These are phyloP conservation scores for Colletotrichum salicis DNA, from an alignment of 2,329 filamentous ascomycete species.

Conservation along the genomic window DNA sequence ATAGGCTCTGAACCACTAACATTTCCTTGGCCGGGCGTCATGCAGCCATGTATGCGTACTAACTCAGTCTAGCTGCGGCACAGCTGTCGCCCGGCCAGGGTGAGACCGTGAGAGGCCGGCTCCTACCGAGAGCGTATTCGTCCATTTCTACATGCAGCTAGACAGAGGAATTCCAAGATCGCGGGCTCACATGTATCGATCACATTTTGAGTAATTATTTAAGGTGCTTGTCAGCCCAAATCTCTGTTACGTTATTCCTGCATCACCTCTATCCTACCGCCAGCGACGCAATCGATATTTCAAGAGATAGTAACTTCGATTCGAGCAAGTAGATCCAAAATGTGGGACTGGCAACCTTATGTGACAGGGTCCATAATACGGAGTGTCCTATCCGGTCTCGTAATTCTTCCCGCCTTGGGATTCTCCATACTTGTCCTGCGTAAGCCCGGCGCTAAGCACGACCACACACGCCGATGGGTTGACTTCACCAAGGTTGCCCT, in stretches of 20 bases:
- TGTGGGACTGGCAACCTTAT: neutral
- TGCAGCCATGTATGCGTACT: neutral
- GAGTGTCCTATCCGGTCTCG: neutral
- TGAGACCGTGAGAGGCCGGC: neutral
- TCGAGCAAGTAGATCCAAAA: neutral
- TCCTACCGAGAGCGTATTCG: neutral
- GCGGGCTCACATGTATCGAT: neutral
- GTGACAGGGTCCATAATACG: neutral
- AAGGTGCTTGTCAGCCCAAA: neutral
- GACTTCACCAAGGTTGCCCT: slow-evolving; percentile 6
- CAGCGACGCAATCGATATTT: neutral
- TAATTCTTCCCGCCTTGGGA: neutral
- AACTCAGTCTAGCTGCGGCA: slow-evolving; percentile 11
- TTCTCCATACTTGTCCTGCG: neutral
- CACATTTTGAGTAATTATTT: neutral
- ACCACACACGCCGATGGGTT: slow-evolving; percentile 16
- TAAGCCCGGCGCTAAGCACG: slow-evolving; percentile 6
- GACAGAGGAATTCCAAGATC: neutral
- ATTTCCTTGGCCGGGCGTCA: neutral
- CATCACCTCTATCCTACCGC: neutral
- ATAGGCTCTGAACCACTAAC: neutral
- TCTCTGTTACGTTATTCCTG: neutral
- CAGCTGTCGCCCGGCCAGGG: slow-evolving; percentile 21
- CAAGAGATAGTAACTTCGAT: neutral
- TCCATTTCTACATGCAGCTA: neutral